Conservation (phyloP, 306 rosid genomes). For the Luffa acutangula region DNA sequence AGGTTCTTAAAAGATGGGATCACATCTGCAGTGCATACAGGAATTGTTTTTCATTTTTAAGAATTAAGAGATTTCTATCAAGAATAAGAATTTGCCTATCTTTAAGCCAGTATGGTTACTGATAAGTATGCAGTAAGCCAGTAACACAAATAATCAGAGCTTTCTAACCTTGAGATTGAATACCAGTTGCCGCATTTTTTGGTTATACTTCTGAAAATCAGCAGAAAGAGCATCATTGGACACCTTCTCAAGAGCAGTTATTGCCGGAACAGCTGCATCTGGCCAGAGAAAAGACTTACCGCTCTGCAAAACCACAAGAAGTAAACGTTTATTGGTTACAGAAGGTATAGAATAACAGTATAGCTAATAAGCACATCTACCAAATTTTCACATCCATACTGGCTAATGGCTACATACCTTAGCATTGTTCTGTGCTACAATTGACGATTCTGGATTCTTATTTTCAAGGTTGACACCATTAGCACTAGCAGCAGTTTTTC, state of each 20-base stretch:
- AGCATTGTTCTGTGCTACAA: conserved; percentile 29
- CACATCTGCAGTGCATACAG: neutral
- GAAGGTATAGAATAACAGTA: neutral
- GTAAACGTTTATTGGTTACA: neutral
- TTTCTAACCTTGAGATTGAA: conserved; percentile 71
- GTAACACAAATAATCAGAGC: conserved; percentile 9
- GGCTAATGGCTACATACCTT: conserved; percentile 36
- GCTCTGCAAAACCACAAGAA: conserved; percentile 29
- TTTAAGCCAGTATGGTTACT: neutral
- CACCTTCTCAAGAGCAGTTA: conserved; percentile 74
- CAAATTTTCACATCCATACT: neutral
- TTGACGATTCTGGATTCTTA: conserved; percentile 24
- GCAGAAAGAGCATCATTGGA: conserved; percentile 48
- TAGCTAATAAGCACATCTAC: conserved; percentile 4
- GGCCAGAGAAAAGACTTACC: conserved; percentile 71
- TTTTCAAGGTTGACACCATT: conserved; percentile 28
- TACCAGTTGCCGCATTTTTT: conserved; percentile 54
- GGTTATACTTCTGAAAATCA: conserved; percentile 82
- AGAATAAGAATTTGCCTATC: neutral
- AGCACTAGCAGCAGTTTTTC: conserved; percentile 32
- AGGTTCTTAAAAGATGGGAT: neutral
- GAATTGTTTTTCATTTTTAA: neutral
- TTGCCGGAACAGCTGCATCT: conserved; percentile 64
- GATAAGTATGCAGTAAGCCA: neutral
- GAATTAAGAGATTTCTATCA: neutral